A percentile compares a stretch with the other conserved stretches of the same genome.
Conservation (phyloP, 2,329 filamentous ascomycete genomes). For the Fusarium sororula region DNA sequence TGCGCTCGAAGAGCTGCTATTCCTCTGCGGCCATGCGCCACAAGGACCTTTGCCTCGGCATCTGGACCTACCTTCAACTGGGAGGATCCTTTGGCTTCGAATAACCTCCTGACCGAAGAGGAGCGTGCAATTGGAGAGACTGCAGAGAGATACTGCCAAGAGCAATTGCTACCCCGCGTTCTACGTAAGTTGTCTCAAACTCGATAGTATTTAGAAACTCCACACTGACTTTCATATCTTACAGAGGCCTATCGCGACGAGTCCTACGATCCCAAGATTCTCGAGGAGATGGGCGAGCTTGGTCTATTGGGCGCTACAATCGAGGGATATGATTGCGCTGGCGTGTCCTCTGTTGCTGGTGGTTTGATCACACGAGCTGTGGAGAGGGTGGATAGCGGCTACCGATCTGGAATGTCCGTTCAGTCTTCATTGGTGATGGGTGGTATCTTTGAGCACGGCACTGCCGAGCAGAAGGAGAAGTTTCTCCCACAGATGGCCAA, state of each 20-base stretch:
- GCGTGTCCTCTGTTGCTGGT: slow-evolving; percentile 86
- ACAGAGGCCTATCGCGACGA: slow-evolving; percentile 86
- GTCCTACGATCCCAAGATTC: slow-evolving; percentile 83
- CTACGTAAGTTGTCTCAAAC: slow-evolving; percentile 66
- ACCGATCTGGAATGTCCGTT: slow-evolving; percentile 92
- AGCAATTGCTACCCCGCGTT: slow-evolving; percentile 84
- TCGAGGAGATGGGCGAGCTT: slow-evolving; percentile 91
- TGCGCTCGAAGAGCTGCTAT: slow-evolving; percentile 37
- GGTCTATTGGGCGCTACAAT: slow-evolving; percentile 89
- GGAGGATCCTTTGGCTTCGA: slow-evolving; percentile 84
- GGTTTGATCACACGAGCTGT: slow-evolving; percentile 91
- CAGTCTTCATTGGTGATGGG: slow-evolving; percentile 95
- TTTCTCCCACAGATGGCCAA: slow-evolving; percentile 84
- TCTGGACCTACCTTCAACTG: slow-evolving; percentile 74
- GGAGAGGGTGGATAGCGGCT: slow-evolving; percentile 90
- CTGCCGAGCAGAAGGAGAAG: slow-evolving; percentile 86
- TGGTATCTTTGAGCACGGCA: slow-evolving; percentile 87
- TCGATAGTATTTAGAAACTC: not conserved
- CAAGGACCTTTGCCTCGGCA: slow-evolving; percentile 50
- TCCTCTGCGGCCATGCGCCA: slow-evolving; percentile 40
- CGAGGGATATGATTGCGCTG: slow-evolving; percentile 87
- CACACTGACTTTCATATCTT: slow-evolving; percentile 7
- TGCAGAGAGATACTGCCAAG: slow-evolving; percentile 93
- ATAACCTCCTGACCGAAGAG: slow-evolving; percentile 85
- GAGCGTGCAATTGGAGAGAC: slow-evolving; percentile 91